These are phyloP conservation scores for Tilletia horrida DNA, from an alignment of 1,284 basidiomycete genomes.

Conservation along the genomic window DNA sequence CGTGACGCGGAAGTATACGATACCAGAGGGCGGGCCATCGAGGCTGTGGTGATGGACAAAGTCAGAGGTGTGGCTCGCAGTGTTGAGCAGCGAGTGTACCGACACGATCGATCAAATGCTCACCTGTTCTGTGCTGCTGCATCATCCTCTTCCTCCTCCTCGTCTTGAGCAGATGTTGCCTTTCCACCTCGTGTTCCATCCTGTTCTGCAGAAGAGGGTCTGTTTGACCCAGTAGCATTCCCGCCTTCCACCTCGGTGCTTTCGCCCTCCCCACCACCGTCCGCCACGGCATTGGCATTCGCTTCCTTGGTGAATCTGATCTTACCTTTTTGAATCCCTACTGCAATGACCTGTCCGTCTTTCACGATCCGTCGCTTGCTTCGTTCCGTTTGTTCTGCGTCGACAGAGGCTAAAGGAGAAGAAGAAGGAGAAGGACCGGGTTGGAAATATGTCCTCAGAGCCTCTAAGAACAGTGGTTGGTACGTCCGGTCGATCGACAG, in stretches of 20 bases:
- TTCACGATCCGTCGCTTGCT: conserved; percentile 65
- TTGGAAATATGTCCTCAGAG: conserved; percentile 69
- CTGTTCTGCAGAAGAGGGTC: too few species aligned
- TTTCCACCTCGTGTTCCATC: too few species aligned
- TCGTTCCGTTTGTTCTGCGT: background rate
- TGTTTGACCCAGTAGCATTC: too few species aligned
- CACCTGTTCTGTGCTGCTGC: too few species aligned
- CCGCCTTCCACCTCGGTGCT: background rate
- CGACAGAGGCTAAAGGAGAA: background rate
- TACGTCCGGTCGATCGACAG: conserved; percentile 71
- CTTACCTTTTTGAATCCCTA: conserved; percentile 64
- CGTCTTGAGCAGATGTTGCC: too few species aligned
- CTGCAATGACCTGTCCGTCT: conserved; percentile 74
- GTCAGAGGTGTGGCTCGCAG: background rate
- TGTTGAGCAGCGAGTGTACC: too few species aligned
- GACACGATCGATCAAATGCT: too few species aligned
- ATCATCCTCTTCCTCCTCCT: too few species aligned
- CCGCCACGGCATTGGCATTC: conserved; percentile 32
- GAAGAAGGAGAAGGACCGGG: conserved; percentile 32
- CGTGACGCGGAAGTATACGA: conserved; percentile 75
- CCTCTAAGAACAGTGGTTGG: conserved; percentile 68
- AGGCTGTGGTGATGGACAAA: background rate
- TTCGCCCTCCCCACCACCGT: conserved; percentile 31
- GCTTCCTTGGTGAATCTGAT: conserved; percentile 42
- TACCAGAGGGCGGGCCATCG: conserved; percentile 50